A percentile compares a stretch with the other conserved stretches of the same genome.
These are phyloP conservation scores for Pseudonitzschia multiseries DNA, from an alignment of 108 stramenopile species.

Conservation along the genomic window DNA sequence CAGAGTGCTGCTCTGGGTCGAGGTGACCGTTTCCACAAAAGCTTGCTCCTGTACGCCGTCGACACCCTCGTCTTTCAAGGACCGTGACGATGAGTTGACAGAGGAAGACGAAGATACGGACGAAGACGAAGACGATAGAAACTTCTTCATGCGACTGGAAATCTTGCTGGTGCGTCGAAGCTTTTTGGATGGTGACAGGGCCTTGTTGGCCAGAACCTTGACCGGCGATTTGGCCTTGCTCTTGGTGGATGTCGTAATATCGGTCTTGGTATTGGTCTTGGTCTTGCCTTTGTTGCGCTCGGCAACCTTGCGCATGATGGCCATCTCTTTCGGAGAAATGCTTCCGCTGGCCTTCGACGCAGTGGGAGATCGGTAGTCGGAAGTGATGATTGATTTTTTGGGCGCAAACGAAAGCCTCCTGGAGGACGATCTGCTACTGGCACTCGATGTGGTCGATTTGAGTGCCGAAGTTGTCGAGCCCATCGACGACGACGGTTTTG, in stretches of 20 bases:
- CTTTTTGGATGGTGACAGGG: slow-evolving; percentile 1
- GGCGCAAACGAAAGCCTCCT: slow-evolving; percentile 11
- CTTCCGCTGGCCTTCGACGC: background rate
- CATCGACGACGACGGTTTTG: background rate
- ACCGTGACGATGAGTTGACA: background rate
- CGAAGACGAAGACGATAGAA: background rate
- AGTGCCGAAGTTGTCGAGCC: background rate
- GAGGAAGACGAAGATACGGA: background rate
- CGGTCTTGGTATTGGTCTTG: background rate
- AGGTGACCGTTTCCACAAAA: background rate
- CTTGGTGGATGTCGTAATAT: slow-evolving; percentile 2
- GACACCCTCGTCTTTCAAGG: background rate
- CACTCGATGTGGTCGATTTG: background rate
- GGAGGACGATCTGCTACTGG: slow-evolving; percentile 1
- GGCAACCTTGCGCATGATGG: slow-evolving; percentile 30
- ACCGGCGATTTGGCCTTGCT: background rate
- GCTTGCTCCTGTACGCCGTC: background rate
- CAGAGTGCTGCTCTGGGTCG: background rate
- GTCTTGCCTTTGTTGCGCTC: slow-evolving; percentile 27
- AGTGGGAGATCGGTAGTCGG: slow-evolving; percentile 7
- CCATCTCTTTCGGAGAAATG: slow-evolving; percentile 17
- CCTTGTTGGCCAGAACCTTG: background rate
- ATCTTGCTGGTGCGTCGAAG: background rate
- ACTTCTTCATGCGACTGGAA: background rate
- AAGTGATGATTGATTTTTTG: background rate